Evolutionary conservation across 495 filamentous ascomycete species (phyloP), one percentile per base, ranked within the genome.

Genomic region (Antarctomyces pellizariae): DNA sequence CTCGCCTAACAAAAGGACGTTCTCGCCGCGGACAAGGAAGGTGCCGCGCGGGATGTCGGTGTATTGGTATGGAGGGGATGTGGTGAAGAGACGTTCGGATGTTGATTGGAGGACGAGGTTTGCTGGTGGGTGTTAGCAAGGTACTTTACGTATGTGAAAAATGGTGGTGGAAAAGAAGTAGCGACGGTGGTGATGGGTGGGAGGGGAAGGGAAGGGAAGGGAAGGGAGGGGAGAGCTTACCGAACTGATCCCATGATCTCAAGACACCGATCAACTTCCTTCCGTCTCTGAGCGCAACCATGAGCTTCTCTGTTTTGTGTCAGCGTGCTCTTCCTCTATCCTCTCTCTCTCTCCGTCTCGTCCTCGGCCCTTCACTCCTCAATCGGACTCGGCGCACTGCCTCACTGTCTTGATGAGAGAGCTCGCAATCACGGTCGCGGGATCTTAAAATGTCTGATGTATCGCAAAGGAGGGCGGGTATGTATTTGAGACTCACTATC

Each of bases 221-320:
- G 8, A 16, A 22, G 12, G 14, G 28, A 16, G 19, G 27, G 19
- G n/a, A 7, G 25, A 15, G 16, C 60, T 38, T 71, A 86, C 82
- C 82, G 44, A 91, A 93, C 47, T 97, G 86, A 52, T 97, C 86
- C 83, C 89, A 97, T 42, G 79, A 91, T 37, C 86, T 59, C 39
- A 97, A 51, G 7, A 95, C 77, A 11, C 86, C 86, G 27, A 86
- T 76, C 34, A 92, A 54, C 50, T 92, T 93, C 32, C 83, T 65
- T 19, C 89, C 86, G 49, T 97, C 86, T 29, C 86, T 69, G 28
- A 97, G 60, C 6, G 80, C 64, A 23, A 95, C 58, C 42, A 91
- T 61, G 18, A 97, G 65, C 50, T 97, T 97, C 53, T 97, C 84
- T 92, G 49, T 35, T 16, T 18, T 28, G 26, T 16, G 16, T n/a